Evolutionary conservation across 148 eudicot species (phyloP).

Genomic region (Rhododendron vialii): DNA sequence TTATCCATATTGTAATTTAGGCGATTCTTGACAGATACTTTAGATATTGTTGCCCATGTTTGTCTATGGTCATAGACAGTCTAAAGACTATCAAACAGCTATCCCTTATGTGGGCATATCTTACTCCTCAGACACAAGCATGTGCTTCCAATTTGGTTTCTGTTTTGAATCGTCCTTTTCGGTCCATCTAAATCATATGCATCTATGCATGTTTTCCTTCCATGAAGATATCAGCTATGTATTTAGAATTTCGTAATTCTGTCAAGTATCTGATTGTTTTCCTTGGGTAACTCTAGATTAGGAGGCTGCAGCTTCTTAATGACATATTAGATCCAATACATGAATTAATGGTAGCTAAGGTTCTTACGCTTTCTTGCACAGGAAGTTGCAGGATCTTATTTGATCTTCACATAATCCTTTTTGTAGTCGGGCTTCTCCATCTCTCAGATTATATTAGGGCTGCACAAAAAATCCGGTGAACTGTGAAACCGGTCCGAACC

Average conservation of each 20-base stretch:
- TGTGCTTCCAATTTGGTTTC: neutral
- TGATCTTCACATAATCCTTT: neutral
- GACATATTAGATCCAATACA: neutral
- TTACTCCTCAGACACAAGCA: neutral
- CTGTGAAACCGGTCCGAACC: too few species aligned
- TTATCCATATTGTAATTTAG: neutral
- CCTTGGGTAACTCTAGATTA: neutral
- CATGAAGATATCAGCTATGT: neutral
- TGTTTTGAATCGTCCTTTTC: neutral
- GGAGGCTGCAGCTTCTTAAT: neutral
- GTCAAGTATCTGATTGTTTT: neutral
- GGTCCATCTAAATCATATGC: neutral
- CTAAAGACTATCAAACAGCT: neutral
- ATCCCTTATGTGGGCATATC: neutral
- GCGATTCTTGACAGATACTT: neutral
- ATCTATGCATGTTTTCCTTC: neutral
- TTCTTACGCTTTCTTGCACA: neutral
- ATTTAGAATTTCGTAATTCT: neutral
- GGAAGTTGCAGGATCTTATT: neutral
- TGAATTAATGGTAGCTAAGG: neutral
- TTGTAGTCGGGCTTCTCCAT: neutral
- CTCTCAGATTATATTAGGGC: neutral
- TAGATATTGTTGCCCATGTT: conserved; percentile 4
- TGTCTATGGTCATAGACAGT: neutral
- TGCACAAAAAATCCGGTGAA: too few species aligned